phyloP scores from a whole-genome alignment of 306 rosid species.

The Quercus aquifolioides region DNA sequence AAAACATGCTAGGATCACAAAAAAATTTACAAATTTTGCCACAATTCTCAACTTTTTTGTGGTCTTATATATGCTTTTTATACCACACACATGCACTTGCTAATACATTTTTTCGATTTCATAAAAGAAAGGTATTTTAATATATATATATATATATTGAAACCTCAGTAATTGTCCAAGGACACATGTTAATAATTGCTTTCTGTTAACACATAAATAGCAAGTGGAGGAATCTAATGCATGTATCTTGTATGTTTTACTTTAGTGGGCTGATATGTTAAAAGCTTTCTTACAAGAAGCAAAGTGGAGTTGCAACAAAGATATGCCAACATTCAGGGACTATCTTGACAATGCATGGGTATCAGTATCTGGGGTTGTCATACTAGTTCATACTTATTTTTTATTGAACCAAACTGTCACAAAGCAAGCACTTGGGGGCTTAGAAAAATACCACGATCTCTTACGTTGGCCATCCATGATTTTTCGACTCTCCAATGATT shows the following conservation, averaged over 20 bases:
- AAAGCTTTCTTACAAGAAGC: conserved; percentile 58
- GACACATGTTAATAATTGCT: too few species aligned
- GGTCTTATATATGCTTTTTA: too few species aligned
- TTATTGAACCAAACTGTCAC: conserved; percentile 29
- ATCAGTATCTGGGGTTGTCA: conserved; percentile 33
- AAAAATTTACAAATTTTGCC: too few species aligned
- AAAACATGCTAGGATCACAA: too few species aligned
- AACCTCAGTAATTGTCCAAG: too few species aligned
- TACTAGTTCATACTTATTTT: conserved; percentile 40
- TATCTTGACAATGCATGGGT: conserved; percentile 52
- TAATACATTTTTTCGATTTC: too few species aligned
- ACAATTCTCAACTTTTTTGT: too few species aligned
- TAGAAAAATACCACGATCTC: conserved; percentile 28
- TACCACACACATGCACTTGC: too few species aligned
- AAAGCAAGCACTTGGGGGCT: conserved; percentile 27
- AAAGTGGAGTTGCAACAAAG: conserved; percentile 32
- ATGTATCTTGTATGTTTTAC: background rate
- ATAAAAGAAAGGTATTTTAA: too few species aligned
- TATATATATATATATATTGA: too few species aligned
- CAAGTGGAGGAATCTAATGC: background rate
- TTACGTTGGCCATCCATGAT: conserved; percentile 35
- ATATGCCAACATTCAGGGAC: conserved; percentile 33
- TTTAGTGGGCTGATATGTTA: conserved; percentile 52
- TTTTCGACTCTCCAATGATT: conserved; percentile 58
- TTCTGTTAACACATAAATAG: too few species aligned